A percentile compares a stretch with the other conserved stretches of the same genome.
These are phyloP conservation scores for Corinectria fuckeliana DNA, from an alignment of 2,329 filamentous ascomycete species.

Conservation along the genomic window DNA sequence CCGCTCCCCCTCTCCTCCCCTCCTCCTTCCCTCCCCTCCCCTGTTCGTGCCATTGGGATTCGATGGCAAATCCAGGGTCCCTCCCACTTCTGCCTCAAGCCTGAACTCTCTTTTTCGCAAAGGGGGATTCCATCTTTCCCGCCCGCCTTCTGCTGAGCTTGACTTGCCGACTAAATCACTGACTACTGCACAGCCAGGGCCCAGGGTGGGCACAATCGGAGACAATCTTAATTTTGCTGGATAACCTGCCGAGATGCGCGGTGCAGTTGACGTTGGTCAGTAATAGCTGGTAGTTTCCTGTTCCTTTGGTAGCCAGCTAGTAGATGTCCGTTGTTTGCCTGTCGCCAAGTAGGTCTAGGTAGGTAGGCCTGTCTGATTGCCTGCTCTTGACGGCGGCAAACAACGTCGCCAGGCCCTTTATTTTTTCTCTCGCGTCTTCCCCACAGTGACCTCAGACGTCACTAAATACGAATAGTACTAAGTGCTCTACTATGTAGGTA, in stretches of 20 bases:
- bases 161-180: not conserved
- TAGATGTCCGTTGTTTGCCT: not conserved
- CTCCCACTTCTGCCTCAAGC: not conserved
- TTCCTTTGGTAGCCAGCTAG: not conserved
- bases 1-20: no score
- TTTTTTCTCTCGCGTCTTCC: not conserved
- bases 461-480: no score
- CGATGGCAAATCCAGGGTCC: constrained; percentile 6
- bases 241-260: not conserved
- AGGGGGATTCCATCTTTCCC: not conserved
- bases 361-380: not conserved
- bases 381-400: not conserved
- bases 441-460: constrained; percentile 25
- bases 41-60: not conserved
- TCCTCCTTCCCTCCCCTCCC: no score
- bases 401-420: not conserved
- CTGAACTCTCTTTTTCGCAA: not conserved
- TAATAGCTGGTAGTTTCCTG: not conserved
- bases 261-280: not conserved
- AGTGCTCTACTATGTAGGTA: no score
- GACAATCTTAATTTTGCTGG: not conserved
- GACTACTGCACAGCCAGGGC: no score
- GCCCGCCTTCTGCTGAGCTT: not conserved
- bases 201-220: not conserved
- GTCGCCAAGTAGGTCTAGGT: not conserved